A percentile compares a stretch with the other conserved stretches of the same genome.
Conservation (phyloP, 257 asterid genomes). For the Gardenia jasminoides region DNA sequence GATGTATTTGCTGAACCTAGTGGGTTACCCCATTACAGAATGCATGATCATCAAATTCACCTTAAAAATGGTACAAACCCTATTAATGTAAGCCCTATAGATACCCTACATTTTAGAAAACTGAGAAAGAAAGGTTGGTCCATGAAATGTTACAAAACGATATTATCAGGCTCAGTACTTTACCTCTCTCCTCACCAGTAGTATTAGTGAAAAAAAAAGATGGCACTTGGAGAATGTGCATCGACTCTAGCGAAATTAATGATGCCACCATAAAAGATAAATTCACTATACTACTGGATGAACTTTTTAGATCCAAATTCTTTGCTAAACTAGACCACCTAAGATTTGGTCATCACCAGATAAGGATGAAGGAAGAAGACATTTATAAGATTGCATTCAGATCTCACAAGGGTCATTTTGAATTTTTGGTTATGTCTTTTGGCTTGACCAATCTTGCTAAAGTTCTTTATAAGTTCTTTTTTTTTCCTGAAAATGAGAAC, state of each 20-base stretch:
- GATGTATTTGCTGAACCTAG: not conserved
- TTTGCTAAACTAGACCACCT: not conserved
- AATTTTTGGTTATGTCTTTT: not conserved
- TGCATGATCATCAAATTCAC: not conserved
- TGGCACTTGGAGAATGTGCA: not conserved
- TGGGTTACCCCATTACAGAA: not conserved
- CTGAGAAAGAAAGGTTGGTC: not conserved
- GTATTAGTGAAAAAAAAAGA: not conserved
- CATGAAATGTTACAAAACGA: not conserved
- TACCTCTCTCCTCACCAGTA: not conserved
- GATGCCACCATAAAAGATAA: not conserved
- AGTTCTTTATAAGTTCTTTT: not conserved
- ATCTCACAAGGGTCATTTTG: not conserved
- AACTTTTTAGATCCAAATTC: not conserved
- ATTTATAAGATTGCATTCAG: not conserved
- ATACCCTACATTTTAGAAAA: not conserved
- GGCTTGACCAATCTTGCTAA: not conserved
- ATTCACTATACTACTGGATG: not conserved
- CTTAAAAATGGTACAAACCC: not conserved
- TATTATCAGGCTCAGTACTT: not conserved
- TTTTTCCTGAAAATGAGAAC: too few relatives aligned
- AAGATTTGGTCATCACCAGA: not conserved
- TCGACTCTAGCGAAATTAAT: not conserved
- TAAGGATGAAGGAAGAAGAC: not conserved
- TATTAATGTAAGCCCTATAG: slow-evolving; percentile 6